Evolutionary conservation across 495 filamentous ascomycete genomes (phyloP), one percentile per base, ranked within the genome.

Genomic region (Corynascus novoguineensis): DNA sequence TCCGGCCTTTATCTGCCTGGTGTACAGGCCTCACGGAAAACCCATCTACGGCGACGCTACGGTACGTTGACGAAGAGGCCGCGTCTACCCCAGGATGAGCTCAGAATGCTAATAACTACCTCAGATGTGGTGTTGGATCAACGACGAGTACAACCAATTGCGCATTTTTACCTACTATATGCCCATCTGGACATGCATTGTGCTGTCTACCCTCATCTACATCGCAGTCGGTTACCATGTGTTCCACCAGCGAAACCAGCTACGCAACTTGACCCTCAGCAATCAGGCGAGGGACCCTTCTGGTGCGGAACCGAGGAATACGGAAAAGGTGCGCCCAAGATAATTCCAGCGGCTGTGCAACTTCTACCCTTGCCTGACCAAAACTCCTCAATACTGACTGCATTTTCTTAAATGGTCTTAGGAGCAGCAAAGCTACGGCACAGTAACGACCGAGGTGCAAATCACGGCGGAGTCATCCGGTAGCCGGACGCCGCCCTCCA

Each of bases 41-140:
- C 73, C 65, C 6, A 77, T 92, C 3, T 93, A 93, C 64, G 90
- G 90, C 19, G 76, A 84, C 62, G 90, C 90, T 28, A 83, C 82
- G 51, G 77, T 78, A 65, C 53, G 73, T 52, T 17, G 4, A 32
- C 25, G 0, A 1, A 4, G 19, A 25, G 3, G 21, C 19, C 3
- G 5, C 1, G 28, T 37, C 21, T 0, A 10, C 8, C 31, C 10
- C 22, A 15, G n/a, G n/a, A 32, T 42, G 28, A 15, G 1, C 17
- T 27, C 22, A 46, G 42, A n/a, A n/a, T 15, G 0, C 21, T 55
- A 11, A 41, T 25, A 10, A 37, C 12, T n/a, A 15, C 24, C 40
- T 22, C 40, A 81, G 80, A 75, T 96, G 37, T 95, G 90, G 90
- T 96, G 90, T 70, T 96, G 90, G 90, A 80, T 95, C 45, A 76